Base-by-base conservation (phyloP, 139 green algal genomes). In the Eudorina sp. region DNA sequence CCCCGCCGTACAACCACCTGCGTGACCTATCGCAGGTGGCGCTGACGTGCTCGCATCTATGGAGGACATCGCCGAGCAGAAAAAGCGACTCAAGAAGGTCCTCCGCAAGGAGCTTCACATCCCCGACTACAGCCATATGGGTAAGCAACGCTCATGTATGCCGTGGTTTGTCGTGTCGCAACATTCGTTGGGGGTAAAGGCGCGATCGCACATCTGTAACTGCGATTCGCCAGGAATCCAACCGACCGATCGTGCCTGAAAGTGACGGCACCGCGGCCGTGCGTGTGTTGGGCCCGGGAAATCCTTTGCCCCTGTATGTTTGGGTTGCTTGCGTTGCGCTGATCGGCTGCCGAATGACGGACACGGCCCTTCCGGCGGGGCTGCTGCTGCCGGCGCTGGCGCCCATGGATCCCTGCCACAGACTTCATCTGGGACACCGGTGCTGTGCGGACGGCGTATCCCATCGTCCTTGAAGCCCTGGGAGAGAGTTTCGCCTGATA, bases 71-170 rank as follows among this genome's bases (percentile, higher is more conserved):
- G 46, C 36, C 0, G 36, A 55, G 53, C 77, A 77, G 55, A 81
- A 81, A 21, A 38, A 82, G 48, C 25, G 66, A 23, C 81, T 91
- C 0, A 3, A 6, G 4, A 45, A 85, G 1, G 81, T 77, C 3
- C 62, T 89, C 27, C 55, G 41, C 6, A 80, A 73, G 18, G 40
- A 73, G 9, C 46, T 88, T 27, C n/a, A 72, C 23, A 68, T 88
- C 13, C 48, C 53, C 0, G 77, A 84, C 66, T 90, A 90, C 51
- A 53, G 66, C 45, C 86, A 90, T 46, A 90, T 90, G 86, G 86
- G 70, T 80, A 31, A 38, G 79, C n/a, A n/a, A n/a, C n/a, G n/a
- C n/a, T n/a, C n/a, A n/a, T n/a, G n/a, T n/a, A n/a, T n/a, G n/a
- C n/a, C n/a, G n/a, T n/a, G n/a, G n/a, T n/a, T n/a, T n/a, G n/a